These are phyloP conservation scores for Termitomyces eurrhizus DNA, from an alignment of 768 basidiomycete genomes.

Conservation along the genomic window DNA sequence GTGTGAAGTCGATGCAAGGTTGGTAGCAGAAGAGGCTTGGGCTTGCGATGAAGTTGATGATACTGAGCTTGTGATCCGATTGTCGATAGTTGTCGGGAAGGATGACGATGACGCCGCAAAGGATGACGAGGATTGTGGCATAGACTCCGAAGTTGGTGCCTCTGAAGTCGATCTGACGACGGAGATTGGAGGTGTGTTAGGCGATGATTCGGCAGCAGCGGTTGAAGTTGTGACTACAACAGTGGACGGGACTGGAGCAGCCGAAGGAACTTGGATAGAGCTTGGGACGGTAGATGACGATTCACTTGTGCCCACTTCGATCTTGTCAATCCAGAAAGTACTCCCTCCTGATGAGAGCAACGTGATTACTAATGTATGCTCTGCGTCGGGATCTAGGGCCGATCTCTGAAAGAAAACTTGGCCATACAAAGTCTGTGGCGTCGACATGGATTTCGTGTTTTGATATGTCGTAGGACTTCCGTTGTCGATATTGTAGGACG, in stretches of 20 bases:
- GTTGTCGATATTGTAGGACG: not conserved
- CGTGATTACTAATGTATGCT: not conserved
- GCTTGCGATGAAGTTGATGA: not conserved
- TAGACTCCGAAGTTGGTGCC: not conserved
- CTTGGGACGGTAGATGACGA: not conserved
- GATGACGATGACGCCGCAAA: not conserved
- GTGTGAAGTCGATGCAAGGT: not conserved
- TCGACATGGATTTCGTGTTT: not conserved
- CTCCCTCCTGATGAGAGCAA: not conserved
- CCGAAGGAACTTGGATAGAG: not conserved
- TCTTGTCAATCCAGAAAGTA: not conserved
- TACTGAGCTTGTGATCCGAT: not conserved
- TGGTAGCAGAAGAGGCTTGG: not conserved
- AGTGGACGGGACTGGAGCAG: not conserved
- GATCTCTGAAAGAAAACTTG: not conserved
- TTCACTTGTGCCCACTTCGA: not conserved
- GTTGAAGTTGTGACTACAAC: not conserved
- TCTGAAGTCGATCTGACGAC: too few relatives aligned
- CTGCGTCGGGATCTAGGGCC: not conserved
- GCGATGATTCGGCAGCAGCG: not conserved
- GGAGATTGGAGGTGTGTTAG: not conserved
- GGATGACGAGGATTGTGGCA: not conserved
- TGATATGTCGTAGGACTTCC: not conserved
- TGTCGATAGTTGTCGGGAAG: too few relatives aligned
- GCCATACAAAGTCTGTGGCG: not conserved